Conservation (phyloP, 805 yeast species). For the Saturnispora diversa region DNA sequence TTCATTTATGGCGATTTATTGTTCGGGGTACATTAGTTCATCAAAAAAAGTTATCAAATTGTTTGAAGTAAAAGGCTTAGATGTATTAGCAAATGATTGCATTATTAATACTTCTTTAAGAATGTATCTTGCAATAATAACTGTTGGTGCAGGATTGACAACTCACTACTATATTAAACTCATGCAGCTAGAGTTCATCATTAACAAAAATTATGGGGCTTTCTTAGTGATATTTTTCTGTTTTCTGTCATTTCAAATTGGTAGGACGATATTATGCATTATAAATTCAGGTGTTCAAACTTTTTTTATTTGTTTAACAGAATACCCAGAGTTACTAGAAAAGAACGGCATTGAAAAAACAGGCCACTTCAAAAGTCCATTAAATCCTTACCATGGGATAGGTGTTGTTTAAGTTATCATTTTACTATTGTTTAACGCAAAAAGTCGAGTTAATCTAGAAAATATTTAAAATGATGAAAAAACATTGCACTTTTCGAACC, state of each 20-base stretch:
- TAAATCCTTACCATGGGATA: background rate
- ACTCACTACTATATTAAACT: slow-evolving; percentile 58
- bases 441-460: no score
- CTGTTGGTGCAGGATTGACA: slow-evolving; percentile 36
- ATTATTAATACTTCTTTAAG: slow-evolving; percentile 69
- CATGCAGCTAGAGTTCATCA: slow-evolving; percentile 61
- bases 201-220: slow-evolving; percentile 45
- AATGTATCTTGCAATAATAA: slow-evolving; percentile 63
- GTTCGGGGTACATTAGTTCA: slow-evolving; percentile 61
- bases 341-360: slow-evolving; percentile 51
- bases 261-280: slow-evolving; percentile 59
- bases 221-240: slow-evolving; percentile 28
- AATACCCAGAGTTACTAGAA: slow-evolving; percentile 74
- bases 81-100: slow-evolving; percentile 77
- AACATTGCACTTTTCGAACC: no score
- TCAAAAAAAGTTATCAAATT: slow-evolving; percentile 75
- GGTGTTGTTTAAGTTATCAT: no score
- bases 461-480: background rate
- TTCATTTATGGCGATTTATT: slow-evolving; percentile 78
- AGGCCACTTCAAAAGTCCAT: slow-evolving; percentile 12
- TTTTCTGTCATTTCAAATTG: slow-evolving; percentile 63
- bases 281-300: slow-evolving; percentile 75
- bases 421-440: no score
- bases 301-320: slow-evolving; percentile 73
- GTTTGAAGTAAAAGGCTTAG: slow-evolving; percentile 68